A percentile compares a stretch with the other conserved stretches of the same genome.
These are phyloP conservation scores for Phaeotremella fagi DNA, from an alignment of 768 basidiomycete species.

Conservation along the genomic window DNA sequence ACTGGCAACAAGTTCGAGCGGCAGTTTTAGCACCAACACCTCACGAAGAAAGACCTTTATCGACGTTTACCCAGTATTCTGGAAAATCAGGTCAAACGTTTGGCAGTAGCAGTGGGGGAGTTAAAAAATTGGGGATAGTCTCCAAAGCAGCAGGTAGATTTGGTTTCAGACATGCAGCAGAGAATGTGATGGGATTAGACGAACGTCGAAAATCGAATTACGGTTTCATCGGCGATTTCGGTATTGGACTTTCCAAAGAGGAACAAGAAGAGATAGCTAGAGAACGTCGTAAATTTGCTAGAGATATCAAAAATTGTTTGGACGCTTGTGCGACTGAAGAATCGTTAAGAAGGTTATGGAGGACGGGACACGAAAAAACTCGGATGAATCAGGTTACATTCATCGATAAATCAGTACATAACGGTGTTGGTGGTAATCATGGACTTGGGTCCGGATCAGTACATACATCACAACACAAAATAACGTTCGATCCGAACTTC, in stretches of 20 bases:
- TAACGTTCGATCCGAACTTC: conserved; percentile 23
- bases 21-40: conserved; percentile 32
- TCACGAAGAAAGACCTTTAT: conserved; percentile 8
- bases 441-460: conserved; percentile 2
- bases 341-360: conserved; percentile 16
- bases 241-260: conserved; percentile 19
- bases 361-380: conserved; percentile 4
- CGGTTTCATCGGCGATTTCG: conserved; percentile 11
- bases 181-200: conserved; percentile 29
- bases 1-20: conserved; percentile 40
- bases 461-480: conserved; percentile 9
- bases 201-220: conserved; percentile 15
- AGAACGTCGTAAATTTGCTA: conserved; percentile 35
- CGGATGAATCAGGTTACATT: no score
- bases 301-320: conserved; percentile 34
- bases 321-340: conserved; percentile 38
- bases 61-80: background rate
- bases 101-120: no score
- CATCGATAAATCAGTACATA: no score
- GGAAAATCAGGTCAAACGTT: background rate
- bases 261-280: conserved; percentile 37
- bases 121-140: conserved; percentile 27
- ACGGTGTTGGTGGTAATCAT: conserved; percentile 8
- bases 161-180: conserved; percentile 35
- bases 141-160: conserved; percentile 36